Evolutionary conservation across 2,329 filamentous ascomycete species (phyloP).

Genomic region (Periconia digitata): DNA sequence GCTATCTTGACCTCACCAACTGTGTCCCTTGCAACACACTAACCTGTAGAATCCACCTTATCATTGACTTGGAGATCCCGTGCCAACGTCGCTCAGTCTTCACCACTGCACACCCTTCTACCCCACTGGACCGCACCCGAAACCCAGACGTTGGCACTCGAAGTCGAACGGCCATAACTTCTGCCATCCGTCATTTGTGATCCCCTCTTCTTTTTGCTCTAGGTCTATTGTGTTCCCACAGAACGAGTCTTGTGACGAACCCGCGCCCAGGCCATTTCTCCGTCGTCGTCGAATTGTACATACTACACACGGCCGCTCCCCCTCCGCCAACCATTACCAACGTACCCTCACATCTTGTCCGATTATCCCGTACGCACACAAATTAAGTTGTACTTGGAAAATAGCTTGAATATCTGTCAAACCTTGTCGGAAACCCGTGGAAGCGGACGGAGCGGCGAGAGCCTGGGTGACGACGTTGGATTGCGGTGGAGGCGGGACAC

Average conservation of each 20-base stretch:
- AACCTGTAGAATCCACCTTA: background rate
- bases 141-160: background rate
- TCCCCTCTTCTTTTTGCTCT: background rate
- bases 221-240: too few relatives aligned
- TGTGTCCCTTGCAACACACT: too few relatives aligned
- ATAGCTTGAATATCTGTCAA: too few relatives aligned
- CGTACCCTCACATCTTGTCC: too few relatives aligned
- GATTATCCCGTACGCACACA: background rate
- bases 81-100: background rate
- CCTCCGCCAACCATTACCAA: too few relatives aligned
- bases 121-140: background rate
- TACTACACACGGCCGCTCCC: too few relatives aligned
- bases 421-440: conserved; percentile 1
- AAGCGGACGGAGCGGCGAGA: background rate
- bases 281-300: too few relatives aligned
- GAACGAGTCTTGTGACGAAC: too few relatives aligned
- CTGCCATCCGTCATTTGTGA: too few relatives aligned
- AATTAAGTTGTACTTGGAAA: background rate
- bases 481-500: conserved; percentile 20
- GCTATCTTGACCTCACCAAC: too few relatives aligned
- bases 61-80: background rate
- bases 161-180: background rate
- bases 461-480: conserved; percentile 6
- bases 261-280: too few relatives aligned
- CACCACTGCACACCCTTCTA: background rate